phyloP scores from a whole-genome alignment of 257 asterid species.

The Euphrasia confusa region DNA sequence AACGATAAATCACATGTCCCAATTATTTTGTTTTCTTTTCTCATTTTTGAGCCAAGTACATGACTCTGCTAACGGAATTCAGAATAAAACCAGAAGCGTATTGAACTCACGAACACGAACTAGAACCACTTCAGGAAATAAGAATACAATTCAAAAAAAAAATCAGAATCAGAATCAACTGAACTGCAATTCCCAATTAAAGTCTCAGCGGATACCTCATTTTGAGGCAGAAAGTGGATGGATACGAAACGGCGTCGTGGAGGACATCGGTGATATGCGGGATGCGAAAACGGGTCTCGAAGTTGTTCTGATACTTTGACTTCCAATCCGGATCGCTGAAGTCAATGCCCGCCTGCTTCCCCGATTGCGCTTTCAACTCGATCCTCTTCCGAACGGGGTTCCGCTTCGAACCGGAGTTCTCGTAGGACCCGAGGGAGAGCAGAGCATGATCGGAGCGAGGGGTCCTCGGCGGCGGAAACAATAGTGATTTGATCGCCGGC shows the following conservation, averaged over 20 bases:
- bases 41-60: not conserved
- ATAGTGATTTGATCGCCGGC: constrained; percentile 54
- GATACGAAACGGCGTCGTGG: constrained; percentile 60
- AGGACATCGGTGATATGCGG: constrained; percentile 69
- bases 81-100: not conserved
- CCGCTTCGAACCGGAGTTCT: constrained; percentile 7
- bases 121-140: not conserved
- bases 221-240: constrained; percentile 78
- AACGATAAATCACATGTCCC: not conserved
- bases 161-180: not conserved
- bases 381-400: constrained; percentile 22
- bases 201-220: constrained; percentile 50
- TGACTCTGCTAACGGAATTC: not conserved
- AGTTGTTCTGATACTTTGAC: constrained; percentile 63
- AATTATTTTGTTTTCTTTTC: not conserved
- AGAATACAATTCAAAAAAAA: not conserved
- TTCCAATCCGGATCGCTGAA: constrained; percentile 85
- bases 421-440: constrained; percentile 16
- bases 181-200: not conserved
- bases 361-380: constrained; percentile 35
- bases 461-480: constrained; percentile 27
- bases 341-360: constrained; percentile 37
- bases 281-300: constrained; percentile 70
- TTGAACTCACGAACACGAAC: not conserved
- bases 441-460: constrained; percentile 27